Evolutionary conservation across 2,329 filamentous ascomycete species (phyloP).

Genomic region (Verticillium zaregamsianum): DNA sequence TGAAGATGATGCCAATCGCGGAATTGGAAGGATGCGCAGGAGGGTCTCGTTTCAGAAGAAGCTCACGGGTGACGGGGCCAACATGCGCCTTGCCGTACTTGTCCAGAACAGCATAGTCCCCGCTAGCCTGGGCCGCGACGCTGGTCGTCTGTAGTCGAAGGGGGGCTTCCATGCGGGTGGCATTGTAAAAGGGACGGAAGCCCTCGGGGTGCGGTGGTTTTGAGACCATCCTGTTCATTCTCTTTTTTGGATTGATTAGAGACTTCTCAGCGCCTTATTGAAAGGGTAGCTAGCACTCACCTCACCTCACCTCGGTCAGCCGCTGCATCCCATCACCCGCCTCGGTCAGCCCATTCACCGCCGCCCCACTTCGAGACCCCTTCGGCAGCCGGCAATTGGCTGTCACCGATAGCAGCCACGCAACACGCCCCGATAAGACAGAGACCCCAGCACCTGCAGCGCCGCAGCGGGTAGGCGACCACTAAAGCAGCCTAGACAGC

Average conservation of each 20-base stretch:
- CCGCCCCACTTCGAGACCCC: background rate
- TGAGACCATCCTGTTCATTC: background rate
- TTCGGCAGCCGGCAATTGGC: conserved; percentile 5
- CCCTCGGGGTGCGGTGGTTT: background rate
- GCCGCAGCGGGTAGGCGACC: conserved; percentile 7
- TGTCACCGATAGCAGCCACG: conserved; percentile 9
- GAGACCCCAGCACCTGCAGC: conserved; percentile 7
- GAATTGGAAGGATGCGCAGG: background rate
- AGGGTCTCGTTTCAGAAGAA: conserved; percentile 1
- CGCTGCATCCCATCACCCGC: background rate
- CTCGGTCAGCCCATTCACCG: background rate
- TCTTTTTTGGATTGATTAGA: background rate
- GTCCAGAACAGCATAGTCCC: background rate
- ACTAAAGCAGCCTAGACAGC: conserved; percentile 10
- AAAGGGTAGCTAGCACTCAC: background rate
- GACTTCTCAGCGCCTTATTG: too few species aligned
- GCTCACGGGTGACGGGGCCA: background rate
- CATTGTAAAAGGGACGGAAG: background rate
- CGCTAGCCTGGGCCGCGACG: background rate
- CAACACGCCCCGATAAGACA: conserved; percentile 3
- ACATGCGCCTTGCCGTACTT: background rate
- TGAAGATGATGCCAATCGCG: background rate
- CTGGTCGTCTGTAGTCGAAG: background rate
- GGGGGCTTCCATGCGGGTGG: background rate
- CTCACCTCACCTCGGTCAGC: background rate